A percentile compares a stretch with the other conserved stretches of the same genome.
Evolutionary conservation across 768 basidiomycete species (phyloP).

Genomic region (Lyophyllum decastes): DNA sequence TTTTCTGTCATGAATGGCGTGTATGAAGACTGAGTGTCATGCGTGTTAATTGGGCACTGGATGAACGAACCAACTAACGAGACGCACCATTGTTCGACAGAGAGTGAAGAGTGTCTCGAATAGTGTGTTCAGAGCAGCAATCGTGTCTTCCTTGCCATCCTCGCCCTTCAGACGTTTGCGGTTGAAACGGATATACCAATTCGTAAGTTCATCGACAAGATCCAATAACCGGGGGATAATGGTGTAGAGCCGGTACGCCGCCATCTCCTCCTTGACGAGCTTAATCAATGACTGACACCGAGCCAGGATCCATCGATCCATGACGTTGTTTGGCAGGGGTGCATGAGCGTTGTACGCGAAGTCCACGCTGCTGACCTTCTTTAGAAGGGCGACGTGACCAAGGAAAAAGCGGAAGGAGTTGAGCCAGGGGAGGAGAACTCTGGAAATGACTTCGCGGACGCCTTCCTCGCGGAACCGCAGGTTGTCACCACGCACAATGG

Average conservation of each 20-base stretch:
- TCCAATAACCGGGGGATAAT: slow-evolving; percentile 93
- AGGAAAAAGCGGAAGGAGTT: slow-evolving; percentile 99
- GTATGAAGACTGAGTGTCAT: slow-evolving; percentile 77
- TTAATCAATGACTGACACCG: slow-evolving; percentile 96
- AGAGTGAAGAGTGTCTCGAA: slow-evolving; percentile 95
- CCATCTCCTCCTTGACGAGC: slow-evolving; percentile 93
- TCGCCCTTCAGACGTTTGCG: slow-evolving; percentile 94
- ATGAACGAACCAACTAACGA: background rate
- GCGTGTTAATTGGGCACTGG: slow-evolving; percentile 2
- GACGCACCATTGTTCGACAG: slow-evolving; percentile 87
- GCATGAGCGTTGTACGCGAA: slow-evolving; percentile 91
- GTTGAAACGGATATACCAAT: slow-evolving; percentile 99
- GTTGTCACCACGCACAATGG: slow-evolving; percentile 97
- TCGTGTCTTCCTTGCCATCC: slow-evolving; percentile 85
- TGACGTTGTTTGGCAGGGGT: slow-evolving; percentile 84
- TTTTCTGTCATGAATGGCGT: slow-evolving; percentile 98
- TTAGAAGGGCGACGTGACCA: slow-evolving; percentile 86
- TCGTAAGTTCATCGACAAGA: slow-evolving; percentile 94
- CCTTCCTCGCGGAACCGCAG: slow-evolving; percentile 98
- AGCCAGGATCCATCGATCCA: slow-evolving; percentile 98
- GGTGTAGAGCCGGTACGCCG: slow-evolving; percentile 94
- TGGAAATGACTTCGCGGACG: slow-evolving; percentile 93
- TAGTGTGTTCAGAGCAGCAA: slow-evolving; percentile 88
- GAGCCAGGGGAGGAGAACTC: slow-evolving; percentile 97
- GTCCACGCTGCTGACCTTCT: slow-evolving; percentile 73